Conservation (phyloP, 2,329 filamentous ascomycete species). For the Aureobasidium subglaciale region DNA sequence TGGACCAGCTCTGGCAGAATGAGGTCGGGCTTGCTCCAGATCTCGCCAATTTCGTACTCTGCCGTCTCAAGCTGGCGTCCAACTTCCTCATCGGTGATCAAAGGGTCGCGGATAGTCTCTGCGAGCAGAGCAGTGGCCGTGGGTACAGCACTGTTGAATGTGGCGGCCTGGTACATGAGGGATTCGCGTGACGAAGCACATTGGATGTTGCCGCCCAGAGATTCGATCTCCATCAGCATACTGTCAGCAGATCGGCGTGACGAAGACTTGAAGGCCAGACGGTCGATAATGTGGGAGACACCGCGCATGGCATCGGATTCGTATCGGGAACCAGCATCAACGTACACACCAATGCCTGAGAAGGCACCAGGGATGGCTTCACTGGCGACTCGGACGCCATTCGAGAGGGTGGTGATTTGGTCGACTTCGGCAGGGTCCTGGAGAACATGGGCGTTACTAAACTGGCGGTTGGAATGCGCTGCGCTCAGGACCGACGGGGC, state of each 20-base stretch:
- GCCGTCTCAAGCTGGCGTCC: slow-evolving; percentile 81
- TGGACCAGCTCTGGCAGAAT: slow-evolving; percentile 94
- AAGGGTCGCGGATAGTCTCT: slow-evolving; percentile 83
- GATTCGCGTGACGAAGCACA: slow-evolving; percentile 92
- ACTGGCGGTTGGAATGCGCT: slow-evolving; percentile 10
- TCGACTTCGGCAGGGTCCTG: slow-evolving; percentile 83
- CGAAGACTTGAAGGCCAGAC: slow-evolving; percentile 89
- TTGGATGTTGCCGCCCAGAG: slow-evolving; percentile 89
- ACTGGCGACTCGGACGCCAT: slow-evolving; percentile 89
- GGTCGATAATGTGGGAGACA: slow-evolving; percentile 92
- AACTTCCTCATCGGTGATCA: slow-evolving; percentile 81
- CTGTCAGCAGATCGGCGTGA: slow-evolving; percentile 64
- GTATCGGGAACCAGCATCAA: slow-evolving; percentile 91
- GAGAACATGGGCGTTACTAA: slow-evolving; percentile 7
- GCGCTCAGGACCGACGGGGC: neutral
- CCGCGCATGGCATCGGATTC: slow-evolving; percentile 80
- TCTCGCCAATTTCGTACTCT: slow-evolving; percentile 91
- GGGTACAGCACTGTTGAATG: slow-evolving; percentile 88
- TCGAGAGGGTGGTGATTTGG: slow-evolving; percentile 77
- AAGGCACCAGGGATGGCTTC: slow-evolving; percentile 93
- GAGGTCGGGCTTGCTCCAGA: slow-evolving; percentile 94
- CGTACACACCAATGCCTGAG: slow-evolving; percentile 88
- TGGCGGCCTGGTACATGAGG: slow-evolving; percentile 97
- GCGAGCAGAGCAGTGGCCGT: slow-evolving; percentile 77
- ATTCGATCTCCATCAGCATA: slow-evolving; percentile 82